Evolutionary conservation across 768 basidiomycete genomes (phyloP), one percentile per base, ranked within the genome.

Genomic region (Phylloporus scabripes): DNA sequence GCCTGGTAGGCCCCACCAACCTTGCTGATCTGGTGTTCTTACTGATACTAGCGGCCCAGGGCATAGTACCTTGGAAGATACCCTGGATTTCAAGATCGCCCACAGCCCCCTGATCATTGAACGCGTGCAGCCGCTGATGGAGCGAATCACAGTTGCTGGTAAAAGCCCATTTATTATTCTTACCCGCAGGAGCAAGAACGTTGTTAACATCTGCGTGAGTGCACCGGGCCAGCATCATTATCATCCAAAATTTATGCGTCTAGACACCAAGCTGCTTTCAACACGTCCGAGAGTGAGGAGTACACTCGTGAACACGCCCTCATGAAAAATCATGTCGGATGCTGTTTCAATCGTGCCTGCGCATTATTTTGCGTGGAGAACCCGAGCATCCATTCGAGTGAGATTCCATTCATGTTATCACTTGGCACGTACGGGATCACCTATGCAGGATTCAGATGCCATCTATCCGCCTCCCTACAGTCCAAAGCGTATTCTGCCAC

Each of bases 391-490:
- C 37, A 33, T 44, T 42, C 32, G 36, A 38, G 52, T 46, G 63
- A 65, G 42, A 60, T 76, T 54, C 72, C 68, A 23, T 74, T 91
- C 31, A 83, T 79, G 3, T 72, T 92, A 5, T 88, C 85, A 5
- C 66, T 90, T 24, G 88, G 89, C 15, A 82, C 86, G 0, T 89
- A 78, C 57, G 87, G 88, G 32, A 83, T 85, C 1, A 82, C 77
- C 82, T 0, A 75, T 84, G 46, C 82, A 86, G 50, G 89, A 92
- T 60, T 90, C 83, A 58, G 73, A 76, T 50, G 89, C 86, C 7
- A 70, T 77, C 53, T 91, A 89, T 59, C 88, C 88, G 2, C 81
- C 83, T 0, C 85, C 87, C 0, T 88, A 76, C 57, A 87, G 86
- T 1, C 87, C 3, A 70, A 64, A 48, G 74, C 60, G 20, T 75